phyloP scores from a whole-genome alignment of 768 basidiomycete species.

The Hygrocybe coccinea region DNA sequence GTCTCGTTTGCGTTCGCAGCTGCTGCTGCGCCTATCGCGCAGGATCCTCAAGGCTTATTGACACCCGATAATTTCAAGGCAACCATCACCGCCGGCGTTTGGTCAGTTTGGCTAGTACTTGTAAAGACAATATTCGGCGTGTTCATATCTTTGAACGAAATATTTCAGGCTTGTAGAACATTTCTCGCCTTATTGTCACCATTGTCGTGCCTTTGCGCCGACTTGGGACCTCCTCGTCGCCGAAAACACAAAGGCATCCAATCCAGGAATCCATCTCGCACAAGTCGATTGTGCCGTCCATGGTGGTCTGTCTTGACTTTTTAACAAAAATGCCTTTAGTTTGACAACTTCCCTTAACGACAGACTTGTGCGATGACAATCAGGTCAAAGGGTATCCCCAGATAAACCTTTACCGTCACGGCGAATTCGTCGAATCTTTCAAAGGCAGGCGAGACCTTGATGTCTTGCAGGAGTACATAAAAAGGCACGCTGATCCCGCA shows the following conservation, averaged over 20 bases:
- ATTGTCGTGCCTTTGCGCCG: conserved; percentile 75
- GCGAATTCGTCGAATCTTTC: conserved; percentile 56
- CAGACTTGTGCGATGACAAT: conserved; percentile 79
- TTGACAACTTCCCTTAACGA: background rate
- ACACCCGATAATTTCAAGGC: conserved; percentile 37
- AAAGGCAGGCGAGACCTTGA: conserved; percentile 49
- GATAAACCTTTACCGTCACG: conserved; percentile 67
- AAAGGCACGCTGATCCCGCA: conserved; percentile 31
- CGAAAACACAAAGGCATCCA: conserved; percentile 42
- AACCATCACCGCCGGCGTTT: conserved; percentile 53
- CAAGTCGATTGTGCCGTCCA: conserved; percentile 77
- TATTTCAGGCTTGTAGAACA: conserved; percentile 59
- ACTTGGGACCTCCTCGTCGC: conserved; percentile 72
- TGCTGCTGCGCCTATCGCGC: conserved; percentile 31
- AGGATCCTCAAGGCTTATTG: background rate
- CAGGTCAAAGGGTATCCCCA: conserved; percentile 69
- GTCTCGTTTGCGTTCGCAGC: conserved; percentile 27
- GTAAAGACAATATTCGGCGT: no score
- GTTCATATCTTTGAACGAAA: no score
- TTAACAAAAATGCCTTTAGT: no score
- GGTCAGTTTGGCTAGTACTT: conserved; percentile 40
- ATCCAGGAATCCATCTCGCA: conserved; percentile 58
- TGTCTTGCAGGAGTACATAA: conserved; percentile 52
- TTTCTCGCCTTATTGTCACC: conserved; percentile 79
- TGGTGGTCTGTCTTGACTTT: conserved; percentile 64